Conservation (phyloP, 139 green algal genomes). For the Chlamydomonas incerta region DNA sequence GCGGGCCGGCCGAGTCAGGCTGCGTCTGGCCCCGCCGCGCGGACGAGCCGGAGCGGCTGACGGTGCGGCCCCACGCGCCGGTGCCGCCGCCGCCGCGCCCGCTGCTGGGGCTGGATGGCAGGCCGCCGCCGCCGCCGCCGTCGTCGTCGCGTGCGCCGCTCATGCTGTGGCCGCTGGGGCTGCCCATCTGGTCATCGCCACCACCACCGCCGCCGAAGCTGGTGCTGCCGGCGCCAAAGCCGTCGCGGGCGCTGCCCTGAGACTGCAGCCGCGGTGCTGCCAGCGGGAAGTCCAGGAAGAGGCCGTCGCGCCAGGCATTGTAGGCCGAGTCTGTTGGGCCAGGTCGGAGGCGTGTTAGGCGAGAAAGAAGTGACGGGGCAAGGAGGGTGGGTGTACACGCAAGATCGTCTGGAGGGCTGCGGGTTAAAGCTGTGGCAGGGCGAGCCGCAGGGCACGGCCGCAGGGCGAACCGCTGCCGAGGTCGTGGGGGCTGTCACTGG, state of each 20-base stretch:
- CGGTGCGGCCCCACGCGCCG: neutral
- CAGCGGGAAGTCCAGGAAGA: conserved; percentile 26
- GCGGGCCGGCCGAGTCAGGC: neutral
- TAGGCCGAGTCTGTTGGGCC: conserved; percentile 10
- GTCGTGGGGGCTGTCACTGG: too few relatives aligned
- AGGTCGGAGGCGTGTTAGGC: too few relatives aligned
- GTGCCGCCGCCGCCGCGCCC: too few relatives aligned
- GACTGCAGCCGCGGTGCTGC: neutral
- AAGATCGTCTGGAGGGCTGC: too few relatives aligned
- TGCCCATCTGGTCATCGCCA: neutral
- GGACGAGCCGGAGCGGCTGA: neutral
- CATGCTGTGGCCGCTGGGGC: neutral
- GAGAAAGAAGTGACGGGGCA: too few relatives aligned
- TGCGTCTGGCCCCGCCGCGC: neutral
- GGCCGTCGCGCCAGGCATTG: conserved; percentile 1
- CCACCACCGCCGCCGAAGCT: neutral
- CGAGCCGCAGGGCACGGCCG: too few relatives aligned
- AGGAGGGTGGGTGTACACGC: too few relatives aligned
- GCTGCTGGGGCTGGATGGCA: too few relatives aligned
- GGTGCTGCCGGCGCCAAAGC: neutral
- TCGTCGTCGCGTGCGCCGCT: neutral
- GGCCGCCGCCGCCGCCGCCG: too few relatives aligned
- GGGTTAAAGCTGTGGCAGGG: too few relatives aligned
- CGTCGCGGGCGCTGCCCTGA: too few relatives aligned
- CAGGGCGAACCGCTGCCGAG: too few relatives aligned